A percentile compares a stretch with the other conserved stretches of the same genome.
These are phyloP conservation scores for Blastomyces parvus DNA, from an alignment of 2,329 filamentous ascomycete genomes.

Conservation along the genomic window DNA sequence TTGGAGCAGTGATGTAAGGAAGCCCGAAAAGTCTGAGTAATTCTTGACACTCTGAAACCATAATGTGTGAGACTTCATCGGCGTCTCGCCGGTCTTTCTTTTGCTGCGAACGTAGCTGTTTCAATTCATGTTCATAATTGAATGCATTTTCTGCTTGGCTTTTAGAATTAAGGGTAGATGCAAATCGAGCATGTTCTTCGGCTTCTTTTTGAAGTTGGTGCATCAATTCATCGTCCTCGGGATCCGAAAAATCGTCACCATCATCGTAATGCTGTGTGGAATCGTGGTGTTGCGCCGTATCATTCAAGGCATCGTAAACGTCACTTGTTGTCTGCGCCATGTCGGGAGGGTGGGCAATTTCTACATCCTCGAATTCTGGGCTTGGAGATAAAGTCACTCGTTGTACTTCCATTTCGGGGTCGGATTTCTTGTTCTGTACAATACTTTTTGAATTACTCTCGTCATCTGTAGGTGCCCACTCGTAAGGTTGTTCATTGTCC, in stretches of 20 bases:
- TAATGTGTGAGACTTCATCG: slow-evolving; percentile 91
- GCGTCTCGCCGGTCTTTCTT: slow-evolving; percentile 93
- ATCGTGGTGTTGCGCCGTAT: background rate
- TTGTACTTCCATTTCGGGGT: background rate
- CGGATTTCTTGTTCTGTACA: slow-evolving; percentile 7
- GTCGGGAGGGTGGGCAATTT: slow-evolving; percentile 20
- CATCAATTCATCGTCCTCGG: slow-evolving; percentile 84
- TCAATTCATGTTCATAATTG: slow-evolving; percentile 80
- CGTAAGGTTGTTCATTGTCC: slow-evolving; percentile 16
- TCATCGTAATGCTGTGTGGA: background rate
- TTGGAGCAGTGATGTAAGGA: slow-evolving; percentile 92
- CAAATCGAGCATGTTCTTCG: slow-evolving; percentile 88
- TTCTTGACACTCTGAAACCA: slow-evolving; percentile 92
- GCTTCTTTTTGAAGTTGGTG: slow-evolving; percentile 79
- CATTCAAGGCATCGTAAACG: slow-evolving; percentile 11
- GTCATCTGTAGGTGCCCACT: slow-evolving; percentile 17
- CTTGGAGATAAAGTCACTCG: slow-evolving; percentile 29
- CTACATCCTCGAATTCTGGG: slow-evolving; percentile 45
- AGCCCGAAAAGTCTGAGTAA: slow-evolving; percentile 83
- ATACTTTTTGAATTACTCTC: slow-evolving; percentile 18
- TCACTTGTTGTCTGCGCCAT: background rate
- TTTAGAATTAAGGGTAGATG: slow-evolving; percentile 73
- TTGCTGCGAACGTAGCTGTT: slow-evolving; percentile 80
- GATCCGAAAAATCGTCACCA: slow-evolving; percentile 59
- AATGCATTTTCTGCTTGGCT: slow-evolving; percentile 59